Evolutionary conservation across 2,329 filamentous ascomycete species (phyloP), one percentile per base, ranked within the genome.

Genomic region (Pseudocercospora crystallina): DNA sequence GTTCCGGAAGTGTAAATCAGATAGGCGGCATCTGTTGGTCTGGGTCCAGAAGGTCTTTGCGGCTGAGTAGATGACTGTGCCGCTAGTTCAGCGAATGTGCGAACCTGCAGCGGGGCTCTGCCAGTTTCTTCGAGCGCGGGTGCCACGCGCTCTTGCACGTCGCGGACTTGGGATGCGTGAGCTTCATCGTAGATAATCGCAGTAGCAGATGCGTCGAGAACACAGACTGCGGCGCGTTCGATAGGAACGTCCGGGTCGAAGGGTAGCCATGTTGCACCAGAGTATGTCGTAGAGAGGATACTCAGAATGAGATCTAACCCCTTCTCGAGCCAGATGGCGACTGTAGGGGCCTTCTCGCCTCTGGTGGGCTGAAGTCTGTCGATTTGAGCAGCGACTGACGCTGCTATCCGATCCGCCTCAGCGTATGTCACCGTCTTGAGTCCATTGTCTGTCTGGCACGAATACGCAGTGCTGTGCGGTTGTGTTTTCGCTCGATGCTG

Each of bases 1-100:
- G 58, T 61, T n/a, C 64, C 61, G 14, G 60, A 61, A 29, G 65
- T 63, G 53, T 62, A 65, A 20, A 67, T 63, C 26, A 68, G 54
- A 39, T 58, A 62, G 15, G 57, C 57, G 26, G 57, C 59, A 47
- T 61, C 47, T 26, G 50, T 37, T 33, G 56, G 54, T 2, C 31
- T 39, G 36, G 57, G 54, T 8, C 43, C 51, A 11, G 43, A 7
- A 7, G 10, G 31, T 8, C 10, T 39, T 14, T 13, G 17, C 8
- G 43, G 4, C 35, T 30, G 33, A 32, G 8, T 14, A 15, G 43
- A 20, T 2, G 39, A 13, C 14, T 33, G 13, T 31, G 37, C 10
- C 30, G 43, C 44, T 12, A 60, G 42, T 5, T 51, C 45, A 9
- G n/a, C 35, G 43, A 56, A 53, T 2, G 45, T 51, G 30, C 50